These are phyloP conservation scores for Pezicula neosporulosa DNA, from an alignment of 2,329 filamentous ascomycete species.

Conservation along the genomic window DNA sequence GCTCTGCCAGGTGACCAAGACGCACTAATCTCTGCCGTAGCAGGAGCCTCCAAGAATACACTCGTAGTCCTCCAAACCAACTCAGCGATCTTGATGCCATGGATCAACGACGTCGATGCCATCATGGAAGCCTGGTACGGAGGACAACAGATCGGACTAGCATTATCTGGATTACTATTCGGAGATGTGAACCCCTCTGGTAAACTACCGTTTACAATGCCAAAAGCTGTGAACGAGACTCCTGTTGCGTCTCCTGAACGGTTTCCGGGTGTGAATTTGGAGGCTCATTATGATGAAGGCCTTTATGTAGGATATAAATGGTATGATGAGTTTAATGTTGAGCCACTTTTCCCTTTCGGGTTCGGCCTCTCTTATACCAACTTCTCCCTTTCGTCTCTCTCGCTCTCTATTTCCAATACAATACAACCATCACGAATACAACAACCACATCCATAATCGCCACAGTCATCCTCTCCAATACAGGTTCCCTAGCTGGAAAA, in stretches of 20 bases:
- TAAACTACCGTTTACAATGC: conserved; percentile 36
- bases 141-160: conserved; percentile 63
- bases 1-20: conserved; percentile 10
- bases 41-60: conserved; percentile 51
- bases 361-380: conserved; percentile 75
- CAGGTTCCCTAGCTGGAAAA: conserved; percentile 45
- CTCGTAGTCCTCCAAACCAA: conserved; percentile 58
- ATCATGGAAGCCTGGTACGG: conserved; percentile 44
- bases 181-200: conserved; percentile 57
- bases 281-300: conserved; percentile 62
- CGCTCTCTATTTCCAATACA: conserved; percentile 26
- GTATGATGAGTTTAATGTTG: conserved; percentile 64
- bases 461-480: conserved; percentile 57
- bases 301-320: conserved; percentile 79
- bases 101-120: conserved; percentile 37
- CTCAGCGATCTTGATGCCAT: conserved; percentile 53
- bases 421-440: conserved; percentile 19
- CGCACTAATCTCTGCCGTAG: conserved; percentile 42
- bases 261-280: background rate
- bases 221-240: background rate
- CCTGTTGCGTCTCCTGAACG: background rate
- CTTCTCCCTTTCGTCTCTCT: conserved; percentile 53
- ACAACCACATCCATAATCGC: conserved; percentile 37
- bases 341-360: conserved; percentile 72
- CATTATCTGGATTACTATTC: conserved; percentile 58